A percentile compares a stretch with the other conserved stretches of the same genome.
phyloP scores from a whole-genome alignment of 345 rosid species.

The Psidium friedrichsthalianum region DNA sequence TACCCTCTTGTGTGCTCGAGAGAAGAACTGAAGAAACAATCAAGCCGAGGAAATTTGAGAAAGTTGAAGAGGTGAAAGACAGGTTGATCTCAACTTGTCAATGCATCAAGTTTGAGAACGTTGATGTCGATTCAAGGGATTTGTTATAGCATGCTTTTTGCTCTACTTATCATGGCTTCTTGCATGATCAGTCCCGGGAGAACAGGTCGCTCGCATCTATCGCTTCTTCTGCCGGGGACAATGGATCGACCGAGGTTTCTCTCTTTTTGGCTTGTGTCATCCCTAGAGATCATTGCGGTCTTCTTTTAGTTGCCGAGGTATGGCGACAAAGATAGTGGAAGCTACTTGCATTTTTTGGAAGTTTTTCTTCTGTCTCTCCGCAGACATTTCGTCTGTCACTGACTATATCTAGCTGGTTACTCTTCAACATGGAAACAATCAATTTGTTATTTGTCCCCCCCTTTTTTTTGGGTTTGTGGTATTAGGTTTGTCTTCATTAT shows the following conservation, averaged over 20 bases:
- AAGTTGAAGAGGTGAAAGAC: not conserved
- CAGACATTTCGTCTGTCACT: not conserved
- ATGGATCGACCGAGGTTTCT: not conserved
- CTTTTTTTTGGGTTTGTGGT: not conserved
- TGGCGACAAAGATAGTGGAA: not conserved
- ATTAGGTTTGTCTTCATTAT: not conserved
- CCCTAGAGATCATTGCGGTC: not conserved
- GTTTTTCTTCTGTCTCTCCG: not conserved
- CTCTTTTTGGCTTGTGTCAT: not conserved
- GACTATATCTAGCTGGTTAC: not conserved
- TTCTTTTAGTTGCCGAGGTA: not conserved
- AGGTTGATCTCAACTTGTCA: not conserved
- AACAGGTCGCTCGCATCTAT: not conserved
- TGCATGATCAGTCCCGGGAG: conserved; percentile 18
- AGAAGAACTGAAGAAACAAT: not conserved
- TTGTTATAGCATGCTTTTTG: conserved; percentile 17
- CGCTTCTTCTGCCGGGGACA: conserved; percentile 11
- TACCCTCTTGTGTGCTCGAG: not conserved
- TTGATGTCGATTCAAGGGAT: conserved; percentile 1
- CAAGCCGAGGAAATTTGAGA: not conserved
- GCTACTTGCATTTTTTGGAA: not conserved
- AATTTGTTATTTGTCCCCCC: not conserved
- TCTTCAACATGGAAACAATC: not conserved
- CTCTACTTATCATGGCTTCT: conserved; percentile 24
- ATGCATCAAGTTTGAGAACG: conserved; percentile 17